Evolutionary conservation across 2,329 filamentous ascomycete species (phyloP).

Genomic region (Sclerotinia subarctica): DNA sequence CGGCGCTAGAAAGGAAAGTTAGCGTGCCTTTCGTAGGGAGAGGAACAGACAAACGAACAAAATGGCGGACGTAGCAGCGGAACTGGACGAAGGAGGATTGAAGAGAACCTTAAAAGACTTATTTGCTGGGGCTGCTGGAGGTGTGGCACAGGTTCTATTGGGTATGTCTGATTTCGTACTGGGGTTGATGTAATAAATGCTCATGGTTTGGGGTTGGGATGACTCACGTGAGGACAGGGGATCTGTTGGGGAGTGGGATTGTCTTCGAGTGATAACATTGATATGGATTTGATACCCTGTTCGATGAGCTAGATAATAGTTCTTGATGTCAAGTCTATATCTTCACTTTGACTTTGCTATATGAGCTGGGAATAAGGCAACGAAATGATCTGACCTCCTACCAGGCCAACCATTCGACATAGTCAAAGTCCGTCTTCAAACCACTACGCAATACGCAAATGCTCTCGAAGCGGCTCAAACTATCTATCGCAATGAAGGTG

Average conservation of each 20-base stretch:
- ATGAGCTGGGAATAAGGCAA: neutral
- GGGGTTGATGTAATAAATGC: neutral
- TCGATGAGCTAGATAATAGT: neutral
- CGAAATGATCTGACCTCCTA: constrained; percentile 26
- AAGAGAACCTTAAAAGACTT: constrained; percentile 66
- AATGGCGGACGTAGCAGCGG: constrained; percentile 37
- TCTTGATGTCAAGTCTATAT: neutral
- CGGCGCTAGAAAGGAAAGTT: neutral
- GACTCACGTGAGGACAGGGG: constrained; percentile 20
- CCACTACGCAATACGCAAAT: constrained; percentile 73
- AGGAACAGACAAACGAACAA: constrained; percentile 19
- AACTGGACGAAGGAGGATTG: constrained; percentile 37
- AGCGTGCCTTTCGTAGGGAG: neutral
- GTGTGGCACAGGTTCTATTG: constrained; percentile 88
- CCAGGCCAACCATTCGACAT: constrained; percentile 78
- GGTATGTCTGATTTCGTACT: constrained; percentile 57
- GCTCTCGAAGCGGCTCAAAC: constrained; percentile 76
- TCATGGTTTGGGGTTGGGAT: constrained; percentile 9
- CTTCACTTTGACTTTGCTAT: neutral
- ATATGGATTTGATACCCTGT: neutral
- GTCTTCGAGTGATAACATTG: neutral
- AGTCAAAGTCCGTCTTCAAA: constrained; percentile 96
- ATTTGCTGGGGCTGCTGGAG: constrained; percentile 84
- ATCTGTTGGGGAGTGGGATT: neutral
- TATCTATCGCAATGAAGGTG: constrained; percentile 85